phyloP scores from a whole-genome alignment of 176 grass and related monocot genomes.

The Musa troglodytarum region DNA sequence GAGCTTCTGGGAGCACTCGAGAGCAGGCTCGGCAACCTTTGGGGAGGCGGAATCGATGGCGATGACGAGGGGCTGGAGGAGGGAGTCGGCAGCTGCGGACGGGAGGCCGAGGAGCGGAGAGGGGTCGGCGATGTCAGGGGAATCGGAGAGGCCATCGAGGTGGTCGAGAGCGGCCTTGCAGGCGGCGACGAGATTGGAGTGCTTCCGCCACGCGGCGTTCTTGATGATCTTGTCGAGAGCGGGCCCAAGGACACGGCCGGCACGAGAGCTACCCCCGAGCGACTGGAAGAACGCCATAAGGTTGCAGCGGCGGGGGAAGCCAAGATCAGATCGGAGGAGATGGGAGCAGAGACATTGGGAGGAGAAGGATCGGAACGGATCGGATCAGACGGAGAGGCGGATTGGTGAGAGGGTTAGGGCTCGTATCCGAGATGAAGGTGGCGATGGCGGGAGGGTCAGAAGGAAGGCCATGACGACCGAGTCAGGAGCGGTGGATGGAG shows the following conservation, averaged over 20 bases:
- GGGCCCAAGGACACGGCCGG: conserved; percentile 54
- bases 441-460: background rate
- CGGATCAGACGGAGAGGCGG: background rate
- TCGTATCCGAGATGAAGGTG: background rate
- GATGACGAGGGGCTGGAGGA: conserved; percentile 48
- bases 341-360: background rate
- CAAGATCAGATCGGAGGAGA: conserved; percentile 4
- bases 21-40: conserved; percentile 67
- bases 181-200: conserved; percentile 71
- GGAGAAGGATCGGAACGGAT: background rate
- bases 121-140: conserved; percentile 30
- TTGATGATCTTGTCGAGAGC: conserved; percentile 98
- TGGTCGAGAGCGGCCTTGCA: conserved; percentile 75
- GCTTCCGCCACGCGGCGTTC: conserved; percentile 80
- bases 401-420: background rate
- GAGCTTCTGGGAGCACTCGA: conserved; percentile 64
- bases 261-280: conserved; percentile 35
- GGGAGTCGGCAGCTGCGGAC: conserved; percentile 27
- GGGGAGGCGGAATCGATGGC: conserved; percentile 58
- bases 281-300: background rate
- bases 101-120: conserved; percentile 37
- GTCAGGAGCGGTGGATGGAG: background rate
- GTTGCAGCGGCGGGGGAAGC: background rate
- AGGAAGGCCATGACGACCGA: background rate
- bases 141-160: conserved; percentile 36